phyloP scores from a whole-genome alignment of 2,329 filamentous ascomycete genomes.

The Amauroascus verrucosus region DNA sequence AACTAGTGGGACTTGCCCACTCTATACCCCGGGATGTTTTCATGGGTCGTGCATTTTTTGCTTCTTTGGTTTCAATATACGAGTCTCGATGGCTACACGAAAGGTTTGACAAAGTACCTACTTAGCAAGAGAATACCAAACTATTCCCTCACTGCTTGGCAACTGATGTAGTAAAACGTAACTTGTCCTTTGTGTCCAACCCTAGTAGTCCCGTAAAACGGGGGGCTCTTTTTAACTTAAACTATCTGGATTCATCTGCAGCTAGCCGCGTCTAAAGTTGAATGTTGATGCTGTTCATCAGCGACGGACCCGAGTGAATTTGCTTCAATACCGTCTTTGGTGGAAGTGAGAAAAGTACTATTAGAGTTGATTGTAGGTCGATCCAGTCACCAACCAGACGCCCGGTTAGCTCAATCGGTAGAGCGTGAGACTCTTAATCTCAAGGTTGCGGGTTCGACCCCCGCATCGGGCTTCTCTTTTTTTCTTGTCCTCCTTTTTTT shows the following conservation, averaged over 20 bases:
- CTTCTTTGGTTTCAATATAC: neutral
- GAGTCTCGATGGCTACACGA: neutral
- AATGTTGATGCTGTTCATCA: no score
- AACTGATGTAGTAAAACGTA: no score
- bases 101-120: neutral
- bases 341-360: no score
- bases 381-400: neutral
- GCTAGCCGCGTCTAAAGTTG: no score
- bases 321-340: no score
- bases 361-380: neutral
- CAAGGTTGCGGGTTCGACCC: slow-evolving; percentile 36
- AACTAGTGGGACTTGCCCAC: neutral
- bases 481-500: neutral
- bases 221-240: no score
- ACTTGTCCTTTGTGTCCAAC: no score
- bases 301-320: no score
- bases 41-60: no score
- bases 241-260: no score
- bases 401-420: slow-evolving; percentile 55
- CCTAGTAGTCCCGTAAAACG: no score
- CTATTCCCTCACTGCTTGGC: neutral
- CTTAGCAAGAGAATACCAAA: neutral
- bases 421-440: slow-evolving; percentile 58
- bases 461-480: slow-evolving; percentile 30
- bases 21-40: neutral